Conservation (phyloP, 352 stramenopile species). For the Globisporangium spiculum region DNA sequence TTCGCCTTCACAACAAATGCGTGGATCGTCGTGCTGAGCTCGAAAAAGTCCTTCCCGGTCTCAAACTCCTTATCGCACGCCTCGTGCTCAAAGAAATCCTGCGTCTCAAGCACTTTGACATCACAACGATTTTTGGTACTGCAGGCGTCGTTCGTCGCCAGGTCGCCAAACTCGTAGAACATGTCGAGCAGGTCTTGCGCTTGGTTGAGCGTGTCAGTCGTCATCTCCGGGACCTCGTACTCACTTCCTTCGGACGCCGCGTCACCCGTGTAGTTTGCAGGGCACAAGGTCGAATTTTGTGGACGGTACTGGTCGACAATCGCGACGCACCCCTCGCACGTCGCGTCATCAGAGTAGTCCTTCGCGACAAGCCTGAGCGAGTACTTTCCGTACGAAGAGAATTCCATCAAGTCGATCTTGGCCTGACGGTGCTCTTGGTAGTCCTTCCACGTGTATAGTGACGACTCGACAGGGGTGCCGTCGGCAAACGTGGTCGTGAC, state of each 20-base stretch:
- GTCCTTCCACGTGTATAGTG: slow-evolving; percentile 41
- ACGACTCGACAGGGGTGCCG: slow-evolving; percentile 17
- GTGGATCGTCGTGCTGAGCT: slow-evolving; percentile 18
- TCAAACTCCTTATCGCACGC: slow-evolving; percentile 17
- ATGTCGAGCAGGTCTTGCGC: slow-evolving; percentile 21
- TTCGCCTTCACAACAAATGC: slow-evolving; percentile 23
- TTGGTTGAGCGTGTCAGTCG: slow-evolving; percentile 28
- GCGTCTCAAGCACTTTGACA: slow-evolving; percentile 10
- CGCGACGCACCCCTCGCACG: slow-evolving; percentile 48
- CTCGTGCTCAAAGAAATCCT: slow-evolving; percentile 21
- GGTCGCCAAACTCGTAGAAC: slow-evolving; percentile 40
- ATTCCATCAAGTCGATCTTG: slow-evolving; percentile 41
- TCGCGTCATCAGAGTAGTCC: slow-evolving; percentile 41
- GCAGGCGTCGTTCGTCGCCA: slow-evolving; percentile 54
- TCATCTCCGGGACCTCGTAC: slow-evolving; percentile 24
- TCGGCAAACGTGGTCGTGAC: slow-evolving; percentile 13
- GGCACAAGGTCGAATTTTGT: slow-evolving; percentile 33
- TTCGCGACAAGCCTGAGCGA: slow-evolving; percentile 41
- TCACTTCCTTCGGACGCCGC: slow-evolving; percentile 1
- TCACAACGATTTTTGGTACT: slow-evolving; percentile 47
- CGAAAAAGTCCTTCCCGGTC: slow-evolving; percentile 33
- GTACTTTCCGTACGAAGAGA: slow-evolving; percentile 55
- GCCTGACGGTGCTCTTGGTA: slow-evolving; percentile 40
- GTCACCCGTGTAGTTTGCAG: slow-evolving; percentile 34
- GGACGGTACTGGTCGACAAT: slow-evolving; percentile 58